Conservation (phyloP, 106 monocot genomes). For the Dactylorhiza incarnata region DNA sequence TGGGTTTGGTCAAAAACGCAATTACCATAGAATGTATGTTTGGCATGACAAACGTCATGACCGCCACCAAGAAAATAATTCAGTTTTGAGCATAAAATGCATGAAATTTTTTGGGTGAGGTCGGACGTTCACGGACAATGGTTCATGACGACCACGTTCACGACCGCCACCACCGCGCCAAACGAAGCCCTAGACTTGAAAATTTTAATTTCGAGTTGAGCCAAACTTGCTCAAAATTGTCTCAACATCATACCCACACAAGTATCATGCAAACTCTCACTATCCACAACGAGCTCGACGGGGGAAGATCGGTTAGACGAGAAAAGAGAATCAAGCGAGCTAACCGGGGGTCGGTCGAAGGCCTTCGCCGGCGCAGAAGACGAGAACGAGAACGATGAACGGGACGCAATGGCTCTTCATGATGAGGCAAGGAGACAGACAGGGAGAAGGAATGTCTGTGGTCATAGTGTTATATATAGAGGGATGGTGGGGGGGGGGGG, state of each 20-base stretch:
- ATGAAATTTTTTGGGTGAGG: no score
- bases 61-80: no score
- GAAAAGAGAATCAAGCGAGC: background rate
- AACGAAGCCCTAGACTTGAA: no score
- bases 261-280: background rate
- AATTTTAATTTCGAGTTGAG: background rate
- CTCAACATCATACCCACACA: no score
- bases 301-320: background rate
- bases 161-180: no score
- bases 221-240: background rate
- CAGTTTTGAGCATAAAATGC: no score
- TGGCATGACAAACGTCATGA: no score
- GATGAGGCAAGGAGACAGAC: background rate
- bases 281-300: background rate
- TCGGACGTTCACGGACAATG: no score
- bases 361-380: background rate
- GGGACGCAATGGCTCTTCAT: slow-evolving; percentile 11
- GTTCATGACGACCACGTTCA: no score
- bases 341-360: slow-evolving; percentile 7
- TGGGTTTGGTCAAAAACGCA: no score
- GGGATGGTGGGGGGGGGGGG: slow-evolving; percentile 1
- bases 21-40: no score
- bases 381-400: slow-evolving; percentile 6
- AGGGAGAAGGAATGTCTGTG: background rate
- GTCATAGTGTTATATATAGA: background rate